Evolutionary conservation across 2,329 filamentous ascomycete species (phyloP), one percentile per base, ranked within the genome.

Genomic region (Rugonectria rugulosa): DNA sequence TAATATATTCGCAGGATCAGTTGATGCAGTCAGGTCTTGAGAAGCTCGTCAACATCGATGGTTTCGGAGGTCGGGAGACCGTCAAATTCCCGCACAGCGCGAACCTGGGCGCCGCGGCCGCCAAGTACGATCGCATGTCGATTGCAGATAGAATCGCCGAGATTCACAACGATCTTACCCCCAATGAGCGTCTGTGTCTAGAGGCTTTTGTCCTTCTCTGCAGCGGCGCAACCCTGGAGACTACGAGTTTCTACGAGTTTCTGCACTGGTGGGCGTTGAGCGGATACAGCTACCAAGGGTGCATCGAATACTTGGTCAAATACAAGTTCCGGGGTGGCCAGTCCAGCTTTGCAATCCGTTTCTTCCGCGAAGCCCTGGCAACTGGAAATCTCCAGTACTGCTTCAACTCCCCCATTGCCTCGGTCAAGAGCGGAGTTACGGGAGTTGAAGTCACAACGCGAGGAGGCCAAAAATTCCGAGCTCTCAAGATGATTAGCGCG

Each of bases 21-120:
- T 37, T 77, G 1, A 72, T 72, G 43, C 63, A 68, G 50, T 64
- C 65, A 34, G 74, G 67, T 0, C 49, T 80, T 2, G 65, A 69
- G 6, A 81, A 81, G 19, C 73, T 81, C 14, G 72, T 77, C 32
- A 77, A 81, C 34, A 70, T 81, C 4, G 79, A 81, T 51, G 78
- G 78, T 0, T 59, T 61, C 5, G 62, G 65, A 45, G 76, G 74
- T 4, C 66, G 71, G 15, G 70, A 63, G 2, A 66, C 74, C 14
- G 71, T 81, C 12, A 74, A 78, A 1, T 75, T 74, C 15, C 74
- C 78, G 0, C 74, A 79, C 60, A 68, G 73, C 49, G 59, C 70
- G 24, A 64, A 68, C 20, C 61, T 73, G 24, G 72, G 70, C 19
- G 56, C 71, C 9, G 68, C 70, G 8, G 73, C 70, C 2, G 57